phyloP scores from a whole-genome alignment of 1,284 basidiomycete genomes.

The Fomitopsis schrenkii region DNA sequence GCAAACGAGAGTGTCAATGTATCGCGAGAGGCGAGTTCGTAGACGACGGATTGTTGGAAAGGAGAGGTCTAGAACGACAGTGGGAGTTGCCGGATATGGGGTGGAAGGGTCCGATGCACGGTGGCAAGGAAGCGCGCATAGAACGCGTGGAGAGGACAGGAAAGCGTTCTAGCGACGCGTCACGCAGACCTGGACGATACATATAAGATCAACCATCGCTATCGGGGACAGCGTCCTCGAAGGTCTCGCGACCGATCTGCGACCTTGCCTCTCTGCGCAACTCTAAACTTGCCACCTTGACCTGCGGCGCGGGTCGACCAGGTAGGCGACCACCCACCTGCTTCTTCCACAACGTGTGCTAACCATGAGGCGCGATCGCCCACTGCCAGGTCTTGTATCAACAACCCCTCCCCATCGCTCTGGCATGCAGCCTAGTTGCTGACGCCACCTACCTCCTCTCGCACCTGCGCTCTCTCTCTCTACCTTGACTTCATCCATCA shows the following conservation, averaged over 20 bases:
- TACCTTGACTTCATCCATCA: not conserved
- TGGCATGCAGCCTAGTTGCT: slow-evolving; percentile 16
- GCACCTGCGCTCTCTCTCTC: not conserved
- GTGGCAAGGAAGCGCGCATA: slow-evolving; percentile 1
- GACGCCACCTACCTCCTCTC: not conserved
- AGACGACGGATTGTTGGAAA: not conserved
- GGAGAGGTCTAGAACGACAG: not conserved
- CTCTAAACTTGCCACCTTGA: not conserved
- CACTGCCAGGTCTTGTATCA: slow-evolving; percentile 17
- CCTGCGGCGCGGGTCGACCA: not conserved
- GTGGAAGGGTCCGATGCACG: not conserved
- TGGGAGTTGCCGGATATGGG: not conserved
- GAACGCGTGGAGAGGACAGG: slow-evolving; percentile 5
- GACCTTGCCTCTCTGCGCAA: not conserved
- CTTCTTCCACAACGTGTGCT: slow-evolving; percentile 30
- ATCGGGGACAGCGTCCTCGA: slow-evolving; percentile 5
- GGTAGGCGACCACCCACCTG: slow-evolving; percentile 1
- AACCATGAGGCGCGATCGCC: slow-evolving; percentile 36
- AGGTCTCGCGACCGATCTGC: not conserved
- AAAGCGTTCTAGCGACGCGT: slow-evolving; percentile 10
- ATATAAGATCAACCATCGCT: slow-evolving; percentile 7
- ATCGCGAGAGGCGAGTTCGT: no score
- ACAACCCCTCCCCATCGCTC: slow-evolving; percentile 4
- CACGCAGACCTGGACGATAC: slow-evolving; percentile 6
- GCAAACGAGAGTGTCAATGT: no score